Evolutionary conservation across 768 basidiomycete genomes (phyloP).

Genomic region (Auriscalpium orientale): DNA sequence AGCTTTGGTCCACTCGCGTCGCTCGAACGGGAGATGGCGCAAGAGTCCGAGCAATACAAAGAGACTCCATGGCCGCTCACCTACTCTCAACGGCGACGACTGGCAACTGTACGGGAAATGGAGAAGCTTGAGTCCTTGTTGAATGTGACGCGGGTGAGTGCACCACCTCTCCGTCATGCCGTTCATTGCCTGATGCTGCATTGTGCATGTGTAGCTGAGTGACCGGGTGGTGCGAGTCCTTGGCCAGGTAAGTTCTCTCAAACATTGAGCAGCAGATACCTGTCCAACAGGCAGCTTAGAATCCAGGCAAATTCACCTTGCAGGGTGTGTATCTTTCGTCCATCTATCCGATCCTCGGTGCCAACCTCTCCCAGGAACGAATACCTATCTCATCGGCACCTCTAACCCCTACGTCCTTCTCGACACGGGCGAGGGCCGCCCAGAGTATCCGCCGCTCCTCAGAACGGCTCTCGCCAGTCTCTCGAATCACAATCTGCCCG

Average conservation of each 20-base stretch:
- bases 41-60: too few species aligned
- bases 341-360: background rate
- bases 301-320: slow-evolving; percentile 83
- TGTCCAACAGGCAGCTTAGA: slow-evolving; percentile 34
- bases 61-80: too few species aligned
- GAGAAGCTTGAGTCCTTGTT: too few species aligned
- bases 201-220: slow-evolving; percentile 49
- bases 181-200: too few species aligned
- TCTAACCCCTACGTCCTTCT: slow-evolving; percentile 69
- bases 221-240: slow-evolving; percentile 60
- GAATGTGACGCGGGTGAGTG: too few species aligned
- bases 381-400: slow-evolving; percentile 78
- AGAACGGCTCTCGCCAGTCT: slow-evolving; percentile 46
- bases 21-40: too few species aligned
- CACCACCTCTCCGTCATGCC: too few species aligned
- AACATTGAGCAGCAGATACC: too few species aligned
- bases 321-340: slow-evolving; percentile 46
- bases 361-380: slow-evolving; percentile 53
- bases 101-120: too few species aligned
- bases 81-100: too few species aligned
- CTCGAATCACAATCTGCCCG: slow-evolving; percentile 35
- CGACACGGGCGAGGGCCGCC: slow-evolving; percentile 74
- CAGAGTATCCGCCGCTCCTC: slow-evolving; percentile 61
- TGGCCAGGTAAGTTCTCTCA: slow-evolving; percentile 51
- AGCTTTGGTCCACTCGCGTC: too few species aligned